Percentiles rank a stretch among this genome's conserved stretches.
Conservation (phyloP, 2,329 filamentous ascomycete genomes). For the Cadophora luteo-olivacea region DNA sequence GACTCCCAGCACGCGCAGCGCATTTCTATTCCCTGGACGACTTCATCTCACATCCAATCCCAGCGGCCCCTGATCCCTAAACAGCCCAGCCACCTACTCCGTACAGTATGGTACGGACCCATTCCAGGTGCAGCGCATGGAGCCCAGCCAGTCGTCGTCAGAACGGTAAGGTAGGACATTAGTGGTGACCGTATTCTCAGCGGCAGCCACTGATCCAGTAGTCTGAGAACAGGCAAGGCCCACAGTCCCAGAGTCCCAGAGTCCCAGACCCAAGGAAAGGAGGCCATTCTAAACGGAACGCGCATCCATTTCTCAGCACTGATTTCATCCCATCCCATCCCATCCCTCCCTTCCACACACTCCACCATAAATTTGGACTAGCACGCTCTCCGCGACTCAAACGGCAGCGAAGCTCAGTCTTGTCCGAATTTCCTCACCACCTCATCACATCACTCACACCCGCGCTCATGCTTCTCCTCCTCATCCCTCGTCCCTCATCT, state of each 20-base stretch:
- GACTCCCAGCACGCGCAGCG: constrained; percentile 16
- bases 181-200: constrained; percentile 8
- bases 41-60: neutral
- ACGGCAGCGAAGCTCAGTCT: constrained; percentile 27
- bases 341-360: constrained; percentile 20
- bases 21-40: neutral
- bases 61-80: neutral
- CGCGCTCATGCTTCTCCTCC: constrained; percentile 6
- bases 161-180: neutral
- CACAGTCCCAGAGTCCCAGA: constrained; percentile 13
- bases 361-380: constrained; percentile 32
- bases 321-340: constrained; percentile 1
- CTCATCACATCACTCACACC: constrained; percentile 14
- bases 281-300: constrained; percentile 34
- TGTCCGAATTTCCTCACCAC: constrained; percentile 17
- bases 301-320: constrained; percentile 36
- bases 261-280: constrained; percentile 13
- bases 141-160: constrained; percentile 3
- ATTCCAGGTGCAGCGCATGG: neutral
- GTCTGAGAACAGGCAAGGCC: constrained; percentile 31
- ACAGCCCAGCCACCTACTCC: constrained; percentile 18
- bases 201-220: neutral
- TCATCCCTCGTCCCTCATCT: constrained; percentile 3
- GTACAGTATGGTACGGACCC: neutral
- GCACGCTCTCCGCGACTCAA: constrained; percentile 23